Evolutionary conservation across 768 basidiomycete genomes (phyloP).

Genomic region (Rossbeevera mucosa): DNA sequence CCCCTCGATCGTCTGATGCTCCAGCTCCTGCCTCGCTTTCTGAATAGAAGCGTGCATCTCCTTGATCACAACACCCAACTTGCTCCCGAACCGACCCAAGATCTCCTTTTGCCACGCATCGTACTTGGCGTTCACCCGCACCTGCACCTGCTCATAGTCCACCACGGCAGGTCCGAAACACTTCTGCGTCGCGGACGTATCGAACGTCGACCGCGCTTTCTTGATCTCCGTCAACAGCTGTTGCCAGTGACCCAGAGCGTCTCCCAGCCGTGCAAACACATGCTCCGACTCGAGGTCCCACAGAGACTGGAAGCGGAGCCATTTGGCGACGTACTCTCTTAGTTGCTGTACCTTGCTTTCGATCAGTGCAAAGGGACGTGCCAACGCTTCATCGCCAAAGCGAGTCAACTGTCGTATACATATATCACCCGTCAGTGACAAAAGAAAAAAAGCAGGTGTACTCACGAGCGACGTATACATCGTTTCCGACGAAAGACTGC

Average conservation of each 20-base stretch:
- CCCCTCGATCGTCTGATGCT: conserved; percentile 94
- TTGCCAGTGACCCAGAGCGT: conserved; percentile 91
- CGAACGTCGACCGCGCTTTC: conserved; percentile 92
- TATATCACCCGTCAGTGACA: conserved; percentile 8
- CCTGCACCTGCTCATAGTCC: conserved; percentile 97
- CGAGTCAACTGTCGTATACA: conserved; percentile 53
- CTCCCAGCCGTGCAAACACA: conserved; percentile 92
- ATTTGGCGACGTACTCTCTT: conserved; percentile 89
- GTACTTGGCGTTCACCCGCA: conserved; percentile 97
- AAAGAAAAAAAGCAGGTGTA: background rate
- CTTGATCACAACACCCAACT: conserved; percentile 94
- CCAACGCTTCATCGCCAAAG: conserved; percentile 68
- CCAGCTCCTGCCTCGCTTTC: conserved; percentile 92
- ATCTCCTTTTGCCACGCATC: conserved; percentile 98
- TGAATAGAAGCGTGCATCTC: conserved; percentile 92
- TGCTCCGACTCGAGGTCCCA: conserved; percentile 98
- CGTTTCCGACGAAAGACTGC: conserved; percentile 55
- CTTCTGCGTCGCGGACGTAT: conserved; percentile 90
- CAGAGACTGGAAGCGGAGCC: conserved; percentile 97
- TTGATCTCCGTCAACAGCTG: conserved; percentile 96
- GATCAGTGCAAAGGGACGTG: conserved; percentile 79
- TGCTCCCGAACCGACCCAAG: conserved; percentile 84
- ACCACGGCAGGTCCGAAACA: conserved; percentile 91
- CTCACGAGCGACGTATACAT: conserved; percentile 73
- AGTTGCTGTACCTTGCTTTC: conserved; percentile 86